These are phyloP conservation scores for Boletus vinaceobasis DNA, from an alignment of 768 basidiomycete species.

Conservation along the genomic window DNA sequence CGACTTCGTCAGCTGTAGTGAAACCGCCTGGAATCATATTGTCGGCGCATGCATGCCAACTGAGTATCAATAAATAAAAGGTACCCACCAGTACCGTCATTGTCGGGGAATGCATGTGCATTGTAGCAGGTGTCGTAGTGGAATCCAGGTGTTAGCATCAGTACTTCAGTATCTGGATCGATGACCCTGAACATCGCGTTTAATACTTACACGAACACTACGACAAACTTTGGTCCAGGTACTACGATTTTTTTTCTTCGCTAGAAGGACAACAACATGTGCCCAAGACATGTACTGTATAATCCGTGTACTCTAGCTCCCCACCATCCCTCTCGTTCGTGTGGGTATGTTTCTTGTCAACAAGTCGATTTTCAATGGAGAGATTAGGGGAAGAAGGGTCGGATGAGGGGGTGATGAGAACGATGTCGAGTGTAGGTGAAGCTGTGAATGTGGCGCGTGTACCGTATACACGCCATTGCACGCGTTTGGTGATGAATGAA, in stretches of 20 bases:
- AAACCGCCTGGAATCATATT: neutral
- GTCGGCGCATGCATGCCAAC: too few species aligned
- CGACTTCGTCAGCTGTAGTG: too few species aligned
- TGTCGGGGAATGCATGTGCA: conserved; percentile 33
- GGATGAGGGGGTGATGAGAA: neutral
- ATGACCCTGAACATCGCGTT: neutral
- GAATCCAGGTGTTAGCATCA: too few species aligned
- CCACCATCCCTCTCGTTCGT: neutral
- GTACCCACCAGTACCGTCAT: conserved; percentile 29
- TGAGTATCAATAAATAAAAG: too few species aligned
- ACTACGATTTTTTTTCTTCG: neutral
- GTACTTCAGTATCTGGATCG: neutral
- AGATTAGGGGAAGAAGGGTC: neutral
- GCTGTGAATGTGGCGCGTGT: neutral
- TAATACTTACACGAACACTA: neutral
- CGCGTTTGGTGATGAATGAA: neutral
- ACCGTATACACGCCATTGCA: neutral
- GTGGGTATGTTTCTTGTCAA: conserved; percentile 6
- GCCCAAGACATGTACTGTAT: neutral
- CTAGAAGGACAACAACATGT: neutral
- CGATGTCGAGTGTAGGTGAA: neutral
- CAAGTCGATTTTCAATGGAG: neutral
- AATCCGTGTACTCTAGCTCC: neutral
- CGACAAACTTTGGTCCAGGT: neutral
- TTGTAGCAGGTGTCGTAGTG: conserved; percentile 28